phyloP scores from a whole-genome alignment of 1,284 basidiomycete genomes.

The Apiotrichum gamsii region DNA sequence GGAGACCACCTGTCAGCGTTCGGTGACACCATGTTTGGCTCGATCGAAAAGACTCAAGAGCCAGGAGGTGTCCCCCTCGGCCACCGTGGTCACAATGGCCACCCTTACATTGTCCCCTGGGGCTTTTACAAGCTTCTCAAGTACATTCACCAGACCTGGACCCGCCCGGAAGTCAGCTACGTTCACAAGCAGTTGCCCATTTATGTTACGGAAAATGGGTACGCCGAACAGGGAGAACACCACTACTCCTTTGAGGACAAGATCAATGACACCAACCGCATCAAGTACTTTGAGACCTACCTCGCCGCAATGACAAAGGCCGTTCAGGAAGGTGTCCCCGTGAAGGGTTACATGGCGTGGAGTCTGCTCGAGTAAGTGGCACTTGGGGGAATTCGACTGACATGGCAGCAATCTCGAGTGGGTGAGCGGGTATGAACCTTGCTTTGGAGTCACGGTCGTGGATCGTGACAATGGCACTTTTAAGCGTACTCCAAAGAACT shows the following conservation, averaged over 20 bases:
- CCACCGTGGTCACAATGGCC: slow-evolving; percentile 21
- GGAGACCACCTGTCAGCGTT: slow-evolving; percentile 1
- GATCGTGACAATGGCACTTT: neutral
- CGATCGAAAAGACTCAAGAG: slow-evolving; percentile 14
- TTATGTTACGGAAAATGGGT: slow-evolving; percentile 18
- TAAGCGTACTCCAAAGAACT: neutral
- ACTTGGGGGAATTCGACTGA: neutral
- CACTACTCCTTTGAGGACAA: slow-evolving; percentile 10
- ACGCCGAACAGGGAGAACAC: neutral
- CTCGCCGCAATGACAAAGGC: slow-evolving; percentile 23
- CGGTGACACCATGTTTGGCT: too few relatives aligned
- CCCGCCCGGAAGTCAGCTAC: too few relatives aligned
- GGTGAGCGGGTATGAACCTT: neutral
- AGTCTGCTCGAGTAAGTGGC: slow-evolving; percentile 29
- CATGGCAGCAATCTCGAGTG: slow-evolving; percentile 2
- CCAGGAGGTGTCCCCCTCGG: slow-evolving; percentile 24
- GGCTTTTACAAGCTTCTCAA: slow-evolving; percentile 14
- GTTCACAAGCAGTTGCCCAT: slow-evolving; percentile 4
- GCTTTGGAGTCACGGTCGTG: slow-evolving; percentile 1
- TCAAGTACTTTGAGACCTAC: slow-evolving; percentile 25
- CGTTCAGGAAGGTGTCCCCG: slow-evolving; percentile 21
- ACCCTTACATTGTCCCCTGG: slow-evolving; percentile 24
- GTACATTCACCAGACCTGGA: slow-evolving; percentile 3
- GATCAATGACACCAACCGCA: slow-evolving; percentile 21
- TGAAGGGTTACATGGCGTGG: slow-evolving; percentile 30